Base-by-base conservation (phyloP, 352 stramenopile genomes). In the Bremia lactucae region DNA sequence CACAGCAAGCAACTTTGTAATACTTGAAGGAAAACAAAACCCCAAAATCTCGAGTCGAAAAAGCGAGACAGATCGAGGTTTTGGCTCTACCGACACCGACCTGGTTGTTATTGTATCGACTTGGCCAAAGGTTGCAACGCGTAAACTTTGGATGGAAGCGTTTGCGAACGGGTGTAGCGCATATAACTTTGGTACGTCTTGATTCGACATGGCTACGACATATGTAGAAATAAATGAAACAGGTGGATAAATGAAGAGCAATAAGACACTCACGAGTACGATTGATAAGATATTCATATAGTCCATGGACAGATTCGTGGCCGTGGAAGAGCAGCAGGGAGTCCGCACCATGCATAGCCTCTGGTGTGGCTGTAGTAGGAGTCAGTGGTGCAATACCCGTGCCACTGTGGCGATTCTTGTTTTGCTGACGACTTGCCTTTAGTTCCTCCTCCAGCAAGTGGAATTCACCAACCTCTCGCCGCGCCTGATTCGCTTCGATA, bases 211-310 rank as follows among this genome's bases (percentile, higher is more conserved):
- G n/a, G 76, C 76, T 87, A 19, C 6, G 25, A 20, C 6, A 52
- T 9, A 20, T 9, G 38, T 37, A 42, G 36, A 2, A 29, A 33
- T n/a, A 29, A 11, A 22, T 44, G 22, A 57, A 28, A 51, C 8
- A 48, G 24, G 31, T 3, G 16, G 24, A 14, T 42, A 35, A 11
- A 8, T 22, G 19, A 1, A 26, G 1, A 3, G n/a, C 20, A 44
- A 23, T 23, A 37, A 14, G 29, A 23, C 4, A 65, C 75, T 15
- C 68, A 88, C 76, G 76, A 36, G 79, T 68, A 45, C 69, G 66
- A 46, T 88, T 88, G 49, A 88, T 62, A 2, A 88, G 62, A 45
- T 77, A 88, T 40, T 88, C 76, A 46, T 72, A 88, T 10, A 88
- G 56, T 10, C 72, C 72, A 14, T 88, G 76, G 2, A 85, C 69